Base-by-base conservation (phyloP, 2,329 filamentous ascomycete species). In the Didymella lethalis region DNA sequence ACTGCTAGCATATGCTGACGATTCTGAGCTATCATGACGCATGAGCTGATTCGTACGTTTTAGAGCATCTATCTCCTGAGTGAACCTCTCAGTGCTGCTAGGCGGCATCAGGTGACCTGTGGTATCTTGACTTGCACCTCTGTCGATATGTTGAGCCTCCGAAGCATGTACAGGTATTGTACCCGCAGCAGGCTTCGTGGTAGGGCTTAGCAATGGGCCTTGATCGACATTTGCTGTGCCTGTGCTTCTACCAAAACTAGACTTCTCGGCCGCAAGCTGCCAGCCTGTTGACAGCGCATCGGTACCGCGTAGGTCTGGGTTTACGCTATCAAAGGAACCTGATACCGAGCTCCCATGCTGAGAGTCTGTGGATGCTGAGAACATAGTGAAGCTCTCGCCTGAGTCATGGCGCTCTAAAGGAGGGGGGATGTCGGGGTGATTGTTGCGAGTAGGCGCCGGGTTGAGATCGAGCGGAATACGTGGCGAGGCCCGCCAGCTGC, bases 351-450 rank as follows among this genome's bases (percentile, higher is more conserved):
- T 80, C 6, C 79, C 80, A 51, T 76, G 79, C 51, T 84, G 80
- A 6, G 86, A 88, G 61, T 84, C 84, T 1, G 84, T 84, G 10
- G 86, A 86, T n/a, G 84, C 83, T 38, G 85, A 87, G 62, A 88
- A 87, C 83, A 88, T 87, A 23, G 82, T 78, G 64, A 88, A 88
- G 70, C 85, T 88, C 62, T 88, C 86, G 7, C 82, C 81, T 25
- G 85, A 88, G 64, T 86, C 82, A 65, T 86, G 84, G 34, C 84
- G 81, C 48, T 79, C 69, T 62, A 82, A 66, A 14, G 71, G 66
- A 31, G 71, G 75, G 23, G 75, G 73, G 16, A 72, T 67, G 8
- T 63, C 65, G 41, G 75, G 73, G 54, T 65, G 77, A 77, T 64
- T 68, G 64, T 52, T 75, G 66, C 64, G 68, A 68, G 59, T 75